Conservation (phyloP, 495 filamentous ascomycete genomes). For the Bathelium albidoporum region DNA sequence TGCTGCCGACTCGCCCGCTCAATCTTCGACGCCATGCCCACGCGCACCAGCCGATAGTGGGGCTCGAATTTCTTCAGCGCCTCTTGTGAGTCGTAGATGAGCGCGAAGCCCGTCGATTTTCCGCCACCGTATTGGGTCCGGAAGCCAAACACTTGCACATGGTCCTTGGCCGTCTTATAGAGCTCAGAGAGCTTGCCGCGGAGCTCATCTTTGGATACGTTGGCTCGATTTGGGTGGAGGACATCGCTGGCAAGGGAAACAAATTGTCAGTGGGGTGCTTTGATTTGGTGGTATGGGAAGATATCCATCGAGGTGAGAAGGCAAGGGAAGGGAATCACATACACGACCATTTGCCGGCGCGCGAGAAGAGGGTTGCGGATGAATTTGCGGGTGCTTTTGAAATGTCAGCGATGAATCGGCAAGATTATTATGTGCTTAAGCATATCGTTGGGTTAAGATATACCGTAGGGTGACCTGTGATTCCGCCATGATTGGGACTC, state of each 20-base stretch:
- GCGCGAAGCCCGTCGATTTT: slow-evolving; percentile 97
- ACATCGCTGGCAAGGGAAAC: slow-evolving; percentile 61
- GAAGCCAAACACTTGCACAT: slow-evolving; percentile 95
- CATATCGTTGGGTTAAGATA: not conserved
- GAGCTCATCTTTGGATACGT: slow-evolving; percentile 98
- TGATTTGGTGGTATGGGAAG: not conserved
- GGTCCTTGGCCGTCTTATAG: slow-evolving; percentile 96
- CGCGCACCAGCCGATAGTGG: slow-evolving; percentile 87
- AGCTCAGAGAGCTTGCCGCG: slow-evolving; percentile 84
- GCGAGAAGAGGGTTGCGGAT: slow-evolving; percentile 97
- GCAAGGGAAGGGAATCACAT: too few species aligned
- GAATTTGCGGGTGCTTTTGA: slow-evolving; percentile 90
- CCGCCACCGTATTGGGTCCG: slow-evolving; percentile 98
- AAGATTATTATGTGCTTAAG: not conserved
- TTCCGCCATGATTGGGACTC: slow-evolving; percentile 67
- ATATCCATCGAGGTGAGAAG: too few species aligned
- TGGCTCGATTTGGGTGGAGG: slow-evolving; percentile 95
- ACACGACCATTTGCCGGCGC: slow-evolving; percentile 99
- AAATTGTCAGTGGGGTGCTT: not conserved
- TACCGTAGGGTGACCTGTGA: slow-evolving; percentile 71
- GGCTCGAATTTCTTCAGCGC: slow-evolving; percentile 99
- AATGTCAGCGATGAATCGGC: not conserved
- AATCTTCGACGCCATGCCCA: slow-evolving; percentile 81
- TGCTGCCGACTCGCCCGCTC: slow-evolving; percentile 97
- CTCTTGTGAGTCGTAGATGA: slow-evolving; percentile 95